Evolutionary conservation across 306 rosid genomes (phyloP).

Genomic region (Psophocarpus tetragonolobus): DNA sequence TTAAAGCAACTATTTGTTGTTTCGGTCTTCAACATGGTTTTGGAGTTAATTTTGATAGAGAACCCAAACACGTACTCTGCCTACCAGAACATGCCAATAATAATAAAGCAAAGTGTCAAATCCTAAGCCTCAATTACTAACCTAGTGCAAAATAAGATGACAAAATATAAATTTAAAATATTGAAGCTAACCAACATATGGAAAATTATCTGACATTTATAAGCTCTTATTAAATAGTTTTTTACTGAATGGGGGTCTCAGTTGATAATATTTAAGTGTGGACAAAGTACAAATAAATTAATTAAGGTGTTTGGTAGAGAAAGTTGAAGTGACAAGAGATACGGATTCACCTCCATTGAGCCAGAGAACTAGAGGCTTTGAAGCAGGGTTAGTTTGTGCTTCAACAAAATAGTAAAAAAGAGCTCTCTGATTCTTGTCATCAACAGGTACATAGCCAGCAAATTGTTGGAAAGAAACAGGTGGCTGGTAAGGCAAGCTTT

Average conservation of each 20-base stretch:
- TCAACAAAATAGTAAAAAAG: constrained; percentile 50
- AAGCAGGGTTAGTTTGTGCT: constrained; percentile 37
- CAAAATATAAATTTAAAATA: no score
- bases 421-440: constrained; percentile 36
- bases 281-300: neutral
- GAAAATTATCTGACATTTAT: neutral
- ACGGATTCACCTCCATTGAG: constrained; percentile 37
- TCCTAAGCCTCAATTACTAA: neutral
- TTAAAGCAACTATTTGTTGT: no score
- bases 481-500: constrained; percentile 35
- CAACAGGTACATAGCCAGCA: constrained; percentile 33
- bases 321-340: neutral
- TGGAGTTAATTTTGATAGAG: no score
- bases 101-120: neutral
- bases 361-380: constrained; percentile 48
- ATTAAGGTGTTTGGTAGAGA: neutral
- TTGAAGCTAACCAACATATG: neutral
- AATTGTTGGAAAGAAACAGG: constrained; percentile 38
- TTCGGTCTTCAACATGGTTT: no score
- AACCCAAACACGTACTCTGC: no score
- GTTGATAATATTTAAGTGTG: neutral
- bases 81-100: neutral
- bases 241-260: no score
- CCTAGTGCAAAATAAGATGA: neutral
- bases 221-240: neutral